Evolutionary conservation across 75 land plant genomes (phyloP), one percentile per base, ranked within the genome.

Genomic region (Selaginella moellendorffii): DNA sequence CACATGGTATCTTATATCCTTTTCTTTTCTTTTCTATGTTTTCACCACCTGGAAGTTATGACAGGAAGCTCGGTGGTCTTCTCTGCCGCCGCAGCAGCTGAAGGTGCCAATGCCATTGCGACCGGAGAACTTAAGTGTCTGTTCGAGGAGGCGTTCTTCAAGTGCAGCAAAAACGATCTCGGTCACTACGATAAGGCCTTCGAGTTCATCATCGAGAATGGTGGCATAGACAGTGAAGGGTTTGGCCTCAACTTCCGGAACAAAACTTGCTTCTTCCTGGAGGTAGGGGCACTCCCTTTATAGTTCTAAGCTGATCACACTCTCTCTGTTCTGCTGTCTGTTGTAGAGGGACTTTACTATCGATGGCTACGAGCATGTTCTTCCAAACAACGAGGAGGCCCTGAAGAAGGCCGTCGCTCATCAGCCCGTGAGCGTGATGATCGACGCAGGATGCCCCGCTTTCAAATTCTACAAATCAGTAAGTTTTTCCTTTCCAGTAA

Each of bases 381-480:
- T 81, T 17, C 14, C 51, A 0, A 66, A 79, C 52, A 64, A 77
- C 28, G 88, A 84, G 66, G 53, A 51, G 12, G 30, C 68, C 0
- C 61, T 87, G 14, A 31, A 54, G 73, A 78, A 63, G 53, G 85
- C 82, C 26, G 87, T 68, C 29, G 74, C 85, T 5, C 63, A 81
- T 0, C 87, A 84, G 51, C 91, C 91, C 1, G 76, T 87, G 1
- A 73, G 81, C 52, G 80, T 87, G 1, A 82, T 87, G 14, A 79
- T 87, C 29, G 91, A 87, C 61, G 91, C 82, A 12, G 71, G 77
- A 20, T 77, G 82, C 0, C 65, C 69, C 17, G 76, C 51, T 19
- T 81, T 87, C 54, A 87, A 87, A 68, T 58, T 81, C 20, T 87
- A 87, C 30, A 17, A 54, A 58, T 77, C 76, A 72, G 97, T 87